Percentiles rank a stretch among this genome's conserved stretches.
These are phyloP conservation scores for Umbelopsis sp. DNA, from an alignment of 371 early-diverging fungal genomes.

Conservation along the genomic window DNA sequence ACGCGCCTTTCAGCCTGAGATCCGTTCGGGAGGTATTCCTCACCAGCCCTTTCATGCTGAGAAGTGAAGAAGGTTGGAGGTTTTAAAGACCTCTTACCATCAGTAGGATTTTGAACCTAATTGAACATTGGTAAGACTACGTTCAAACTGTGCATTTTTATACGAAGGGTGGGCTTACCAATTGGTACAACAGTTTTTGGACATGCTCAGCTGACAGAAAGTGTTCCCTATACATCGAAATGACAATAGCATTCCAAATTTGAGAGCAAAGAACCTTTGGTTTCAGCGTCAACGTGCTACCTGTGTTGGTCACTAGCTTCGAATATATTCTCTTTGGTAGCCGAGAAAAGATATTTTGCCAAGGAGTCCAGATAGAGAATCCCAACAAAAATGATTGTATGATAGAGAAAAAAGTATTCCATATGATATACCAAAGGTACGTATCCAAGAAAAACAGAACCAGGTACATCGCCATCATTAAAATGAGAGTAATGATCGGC, in stretches of 20 bases:
- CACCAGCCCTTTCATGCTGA: constrained; percentile 58
- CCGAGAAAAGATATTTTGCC: constrained; percentile 85
- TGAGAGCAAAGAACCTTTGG: constrained; percentile 81
- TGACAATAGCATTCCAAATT: constrained; percentile 88
- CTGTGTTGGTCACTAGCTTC: constrained; percentile 71
- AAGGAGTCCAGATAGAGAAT: constrained; percentile 84
- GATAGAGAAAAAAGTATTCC: constrained; percentile 81
- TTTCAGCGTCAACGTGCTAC: constrained; percentile 68
- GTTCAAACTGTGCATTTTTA: too few species aligned
- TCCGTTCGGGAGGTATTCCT: constrained; percentile 76
- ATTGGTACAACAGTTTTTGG: constrained; percentile 75
- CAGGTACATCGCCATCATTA: constrained; percentile 76
- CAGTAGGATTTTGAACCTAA: constrained; percentile 47
- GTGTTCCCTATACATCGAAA: constrained; percentile 87
- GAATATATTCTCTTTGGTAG: constrained; percentile 83
- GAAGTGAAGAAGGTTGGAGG: constrained; percentile 81
- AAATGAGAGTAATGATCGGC: constrained; percentile 65
- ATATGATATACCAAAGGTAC: constrained; percentile 89
- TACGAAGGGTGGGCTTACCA: constrained; percentile 45
- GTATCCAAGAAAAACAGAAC: constrained; percentile 87
- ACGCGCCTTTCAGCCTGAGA: constrained; percentile 88
- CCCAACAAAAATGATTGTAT: constrained; percentile 79
- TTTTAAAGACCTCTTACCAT: constrained; percentile 67
- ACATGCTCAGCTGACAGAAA: constrained; percentile 77
- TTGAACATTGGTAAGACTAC: background rate